Evolutionary conservation across 2,329 filamentous ascomycete genomes (phyloP).

Genomic region (Aspergillus brasiliensis): DNA sequence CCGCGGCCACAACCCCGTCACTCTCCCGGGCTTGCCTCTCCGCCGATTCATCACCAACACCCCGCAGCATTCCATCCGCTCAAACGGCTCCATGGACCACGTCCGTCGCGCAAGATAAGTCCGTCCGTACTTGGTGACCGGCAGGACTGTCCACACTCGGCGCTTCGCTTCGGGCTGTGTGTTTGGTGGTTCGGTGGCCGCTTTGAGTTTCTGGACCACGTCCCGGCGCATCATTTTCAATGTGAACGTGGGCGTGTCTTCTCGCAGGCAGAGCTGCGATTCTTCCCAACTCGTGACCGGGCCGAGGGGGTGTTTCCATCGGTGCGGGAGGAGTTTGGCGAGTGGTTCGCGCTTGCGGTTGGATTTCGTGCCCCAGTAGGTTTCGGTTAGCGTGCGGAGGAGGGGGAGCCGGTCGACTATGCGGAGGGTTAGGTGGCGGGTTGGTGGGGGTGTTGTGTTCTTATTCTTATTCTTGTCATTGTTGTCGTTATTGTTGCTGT

Average conservation of each 20-base stretch:
- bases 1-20: neutral
- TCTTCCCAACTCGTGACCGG: conserved; percentile 30
- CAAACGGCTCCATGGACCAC: conserved; percentile 22
- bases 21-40: neutral
- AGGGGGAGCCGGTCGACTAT: conserved; percentile 32
- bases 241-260: conserved; percentile 51
- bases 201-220: conserved; percentile 40
- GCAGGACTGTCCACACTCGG: conserved; percentile 32
- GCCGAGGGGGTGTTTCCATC: conserved; percentile 37
- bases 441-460: no score
- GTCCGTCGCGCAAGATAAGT: conserved; percentile 14
- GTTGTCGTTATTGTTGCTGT: neutral
- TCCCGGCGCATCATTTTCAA: conserved; percentile 40
- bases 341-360: conserved; percentile 19
- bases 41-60: conserved; percentile 27
- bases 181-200: conserved; percentile 27
- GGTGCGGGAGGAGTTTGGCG: conserved; percentile 33
- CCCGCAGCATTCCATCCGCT: conserved; percentile 34
- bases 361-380: conserved; percentile 8
- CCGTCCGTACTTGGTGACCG: neutral
- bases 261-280: conserved; percentile 46
- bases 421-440: conserved; percentile 26
- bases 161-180: conserved; percentile 12
- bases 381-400: conserved; percentile 23
- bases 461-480: neutral